Evolutionary conservation across 164 flowering plant species (phyloP).

Genomic region (Vitis rupestris): DNA sequence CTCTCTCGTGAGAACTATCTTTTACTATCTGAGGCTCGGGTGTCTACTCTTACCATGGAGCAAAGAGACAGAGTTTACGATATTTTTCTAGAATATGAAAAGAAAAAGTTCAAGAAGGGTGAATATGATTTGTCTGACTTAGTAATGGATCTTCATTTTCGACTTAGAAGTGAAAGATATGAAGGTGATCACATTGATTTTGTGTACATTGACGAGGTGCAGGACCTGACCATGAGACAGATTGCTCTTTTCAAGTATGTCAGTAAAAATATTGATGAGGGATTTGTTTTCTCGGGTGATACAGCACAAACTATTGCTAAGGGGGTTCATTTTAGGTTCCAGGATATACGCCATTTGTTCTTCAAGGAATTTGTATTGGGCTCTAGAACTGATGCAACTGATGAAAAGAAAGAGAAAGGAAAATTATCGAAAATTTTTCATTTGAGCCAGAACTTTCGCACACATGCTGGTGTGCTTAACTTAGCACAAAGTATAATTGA

Average conservation of each 20-base stretch:
- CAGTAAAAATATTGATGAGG: conserved; percentile 41
- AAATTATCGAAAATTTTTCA: no score
- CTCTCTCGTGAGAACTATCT: conserved; percentile 12
- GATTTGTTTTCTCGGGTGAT: conserved; percentile 24
- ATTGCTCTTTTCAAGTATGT: conserved; percentile 51
- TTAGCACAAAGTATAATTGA: conserved; percentile 27
- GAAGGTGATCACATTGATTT: not conserved
- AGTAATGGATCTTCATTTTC: no score
- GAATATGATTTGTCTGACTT: no score
- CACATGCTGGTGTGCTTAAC: conserved; percentile 28
- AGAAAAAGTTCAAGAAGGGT: no score
- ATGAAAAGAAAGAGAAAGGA: conserved; percentile 3
- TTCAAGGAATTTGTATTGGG: no score
- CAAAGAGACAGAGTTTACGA: no score
- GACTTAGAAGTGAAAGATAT: no score
- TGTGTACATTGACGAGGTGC: conserved; percentile 18
- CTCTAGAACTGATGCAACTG: not conserved
- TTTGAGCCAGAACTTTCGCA: conserved; percentile 14
- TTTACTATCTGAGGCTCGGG: not conserved
- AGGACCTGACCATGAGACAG: conserved; percentile 44
- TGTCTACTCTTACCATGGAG: no score
- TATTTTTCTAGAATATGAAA: no score
- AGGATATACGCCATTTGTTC: conserved; percentile 19
- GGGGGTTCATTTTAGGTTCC: conserved; percentile 23
- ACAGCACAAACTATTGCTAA: not conserved